Evolutionary conservation across 2,329 filamentous ascomycete genomes (phyloP).

Genomic region (Alternaria sp.): DNA sequence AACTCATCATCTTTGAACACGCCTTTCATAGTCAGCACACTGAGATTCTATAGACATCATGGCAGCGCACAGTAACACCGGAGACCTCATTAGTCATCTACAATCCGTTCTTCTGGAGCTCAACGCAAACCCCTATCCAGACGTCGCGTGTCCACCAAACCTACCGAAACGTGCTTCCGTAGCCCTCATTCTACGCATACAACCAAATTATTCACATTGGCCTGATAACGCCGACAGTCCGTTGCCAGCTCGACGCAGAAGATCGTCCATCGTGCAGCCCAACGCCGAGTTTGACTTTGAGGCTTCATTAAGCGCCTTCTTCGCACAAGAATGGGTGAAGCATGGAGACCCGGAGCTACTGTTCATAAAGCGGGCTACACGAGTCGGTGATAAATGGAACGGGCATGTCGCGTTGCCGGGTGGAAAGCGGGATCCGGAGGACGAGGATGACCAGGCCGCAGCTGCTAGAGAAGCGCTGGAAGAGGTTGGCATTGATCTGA

Average conservation of each 20-base stretch:
- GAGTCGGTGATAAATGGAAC: constrained; percentile 73
- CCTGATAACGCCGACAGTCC: constrained; percentile 49
- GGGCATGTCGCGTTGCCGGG: constrained; percentile 74
- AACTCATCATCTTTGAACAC: not conserved
- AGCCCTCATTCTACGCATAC: constrained; percentile 69
- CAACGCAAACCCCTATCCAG: constrained; percentile 57
- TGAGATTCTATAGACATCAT: constrained; percentile 21
- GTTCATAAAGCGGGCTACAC: constrained; percentile 73
- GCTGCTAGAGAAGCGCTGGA: constrained; percentile 71
- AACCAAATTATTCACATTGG: constrained; percentile 65
- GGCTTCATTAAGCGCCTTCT: constrained; percentile 65
- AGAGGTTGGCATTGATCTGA: constrained; percentile 71
- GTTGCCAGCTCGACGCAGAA: constrained; percentile 32
- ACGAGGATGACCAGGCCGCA: constrained; percentile 68
- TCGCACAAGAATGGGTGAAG: constrained; percentile 70
- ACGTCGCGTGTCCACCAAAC: constrained; percentile 58
- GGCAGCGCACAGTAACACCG: constrained; percentile 29
- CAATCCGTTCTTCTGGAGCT: constrained; percentile 56
- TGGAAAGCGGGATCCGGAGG: constrained; percentile 71
- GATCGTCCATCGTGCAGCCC: constrained; percentile 36
- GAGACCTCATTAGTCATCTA: constrained; percentile 52
- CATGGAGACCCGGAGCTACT: constrained; percentile 72
- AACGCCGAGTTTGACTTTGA: constrained; percentile 44
- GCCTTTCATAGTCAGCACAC: not conserved
- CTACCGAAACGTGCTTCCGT: constrained; percentile 70